These are phyloP conservation scores for Halenospora varia DNA, from an alignment of 495 filamentous ascomycete species.

Conservation along the genomic window DNA sequence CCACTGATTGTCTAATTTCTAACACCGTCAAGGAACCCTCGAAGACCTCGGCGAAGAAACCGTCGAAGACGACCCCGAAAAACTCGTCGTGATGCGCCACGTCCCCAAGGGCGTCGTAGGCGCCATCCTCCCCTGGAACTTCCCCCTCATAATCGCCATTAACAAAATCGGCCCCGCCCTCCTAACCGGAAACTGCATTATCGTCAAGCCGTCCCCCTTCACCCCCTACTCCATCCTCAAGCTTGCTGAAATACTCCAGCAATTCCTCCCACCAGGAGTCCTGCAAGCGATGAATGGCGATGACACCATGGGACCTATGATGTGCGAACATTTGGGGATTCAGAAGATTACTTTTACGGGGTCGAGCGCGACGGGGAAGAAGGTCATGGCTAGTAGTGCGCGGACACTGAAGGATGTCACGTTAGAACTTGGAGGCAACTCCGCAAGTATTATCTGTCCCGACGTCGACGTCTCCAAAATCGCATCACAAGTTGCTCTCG, in stretches of 20 bases:
- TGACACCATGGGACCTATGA: conserved; percentile 48
- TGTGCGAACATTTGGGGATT: conserved; percentile 48
- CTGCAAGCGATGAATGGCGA: conserved; percentile 57
- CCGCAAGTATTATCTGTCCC: conserved; percentile 50
- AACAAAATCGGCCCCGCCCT: conserved; percentile 44
- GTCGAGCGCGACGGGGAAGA: conserved; percentile 49
- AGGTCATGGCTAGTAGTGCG: conserved; percentile 45
- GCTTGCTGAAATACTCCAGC: conserved; percentile 48
- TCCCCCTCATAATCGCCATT: conserved; percentile 43
- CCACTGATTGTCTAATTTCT: background rate
- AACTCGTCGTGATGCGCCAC: conserved; percentile 34
- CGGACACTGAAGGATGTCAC: conserved; percentile 54
- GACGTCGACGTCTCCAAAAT: conserved; percentile 56
- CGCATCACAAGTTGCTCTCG: conserved; percentile 45
- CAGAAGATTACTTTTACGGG: conserved; percentile 61
- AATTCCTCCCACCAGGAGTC: conserved; percentile 55
- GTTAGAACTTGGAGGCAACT: conserved; percentile 58
- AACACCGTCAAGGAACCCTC: background rate
- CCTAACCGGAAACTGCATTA: conserved; percentile 46
- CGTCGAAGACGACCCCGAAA: conserved; percentile 38
- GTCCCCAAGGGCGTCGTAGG: conserved; percentile 46
- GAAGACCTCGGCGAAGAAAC: conserved; percentile 9
- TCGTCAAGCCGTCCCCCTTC: conserved; percentile 51
- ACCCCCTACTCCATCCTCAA: conserved; percentile 59
- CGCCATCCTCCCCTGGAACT: conserved; percentile 60